These are phyloP conservation scores for Skeletonema marinoi DNA, from an alignment of 108 stramenopile species.

Conservation along the genomic window DNA sequence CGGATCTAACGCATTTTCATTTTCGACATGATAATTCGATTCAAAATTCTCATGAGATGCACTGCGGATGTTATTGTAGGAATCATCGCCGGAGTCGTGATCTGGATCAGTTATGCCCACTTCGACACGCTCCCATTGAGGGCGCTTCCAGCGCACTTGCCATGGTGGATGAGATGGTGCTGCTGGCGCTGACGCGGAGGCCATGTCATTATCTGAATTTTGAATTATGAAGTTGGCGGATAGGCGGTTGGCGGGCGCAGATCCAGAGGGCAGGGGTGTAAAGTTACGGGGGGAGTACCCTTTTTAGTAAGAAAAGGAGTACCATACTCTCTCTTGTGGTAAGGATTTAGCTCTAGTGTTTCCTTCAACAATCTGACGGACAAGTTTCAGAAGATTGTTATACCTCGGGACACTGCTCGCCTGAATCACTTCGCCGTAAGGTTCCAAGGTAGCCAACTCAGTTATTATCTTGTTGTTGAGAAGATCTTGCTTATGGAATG, in stretches of 20 bases:
- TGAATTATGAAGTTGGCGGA: too few species aligned
- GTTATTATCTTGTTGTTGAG: neutral
- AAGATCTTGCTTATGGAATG: neutral
- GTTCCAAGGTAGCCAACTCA: constrained; percentile 9
- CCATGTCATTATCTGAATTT: neutral
- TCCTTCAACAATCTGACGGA: neutral
- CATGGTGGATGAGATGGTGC: constrained; percentile 23
- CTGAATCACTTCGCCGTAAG: constrained; percentile 5
- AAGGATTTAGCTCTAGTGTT: neutral
- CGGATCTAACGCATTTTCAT: neutral
- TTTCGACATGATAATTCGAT: neutral
- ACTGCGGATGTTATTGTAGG: neutral
- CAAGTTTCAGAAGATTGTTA: neutral
- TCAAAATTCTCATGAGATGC: constrained; percentile 2
- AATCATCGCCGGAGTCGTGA: neutral
- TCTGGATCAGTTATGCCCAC: constrained; percentile 14
- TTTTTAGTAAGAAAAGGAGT: too few species aligned
- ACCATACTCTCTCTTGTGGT: too few species aligned
- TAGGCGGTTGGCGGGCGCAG: too few species aligned
- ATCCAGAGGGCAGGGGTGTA: too few species aligned
- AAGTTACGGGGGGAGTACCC: too few species aligned
- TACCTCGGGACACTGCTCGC: neutral
- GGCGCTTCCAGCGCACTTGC: constrained; percentile 52
- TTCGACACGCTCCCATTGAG: constrained; percentile 30
- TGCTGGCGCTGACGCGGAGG: neutral